Percentiles rank a stretch among this genome's conserved stretches.
These are phyloP conservation scores for Pythium apleroticum DNA, from an alignment of 352 stramenopile species.

Conservation along the genomic window DNA sequence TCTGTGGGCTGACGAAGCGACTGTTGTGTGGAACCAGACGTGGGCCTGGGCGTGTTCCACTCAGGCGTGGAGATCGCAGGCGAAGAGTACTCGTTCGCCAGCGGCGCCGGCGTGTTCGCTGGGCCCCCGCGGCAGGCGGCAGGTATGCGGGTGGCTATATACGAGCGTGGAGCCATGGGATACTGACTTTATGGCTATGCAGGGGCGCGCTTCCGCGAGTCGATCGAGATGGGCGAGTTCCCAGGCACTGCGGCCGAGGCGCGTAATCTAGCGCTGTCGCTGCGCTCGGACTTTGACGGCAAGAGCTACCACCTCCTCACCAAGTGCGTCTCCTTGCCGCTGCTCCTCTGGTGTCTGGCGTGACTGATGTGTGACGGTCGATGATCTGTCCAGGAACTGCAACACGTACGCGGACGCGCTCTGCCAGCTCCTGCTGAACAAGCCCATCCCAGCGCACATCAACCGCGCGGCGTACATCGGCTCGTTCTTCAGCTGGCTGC, in stretches of 20 bases:
- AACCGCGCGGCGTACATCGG: conserved; percentile 94
- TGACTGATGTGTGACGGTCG: background rate
- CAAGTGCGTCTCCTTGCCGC: conserved; percentile 42
- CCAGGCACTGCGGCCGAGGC: conserved; percentile 83
- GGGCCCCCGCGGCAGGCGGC: conserved; percentile 58
- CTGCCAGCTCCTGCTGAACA: conserved; percentile 77
- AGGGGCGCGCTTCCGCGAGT: conserved; percentile 89
- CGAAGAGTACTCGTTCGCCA: conserved; percentile 92
- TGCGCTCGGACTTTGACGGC: conserved; percentile 85
- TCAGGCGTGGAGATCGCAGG: conserved; percentile 91
- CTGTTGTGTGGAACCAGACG: conserved; percentile 15
- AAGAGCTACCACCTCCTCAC: conserved; percentile 91
- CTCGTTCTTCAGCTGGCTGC: conserved; percentile 83
- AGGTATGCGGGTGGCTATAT: conserved; percentile 33
- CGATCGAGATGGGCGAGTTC: conserved; percentile 89
- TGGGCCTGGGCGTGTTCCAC: conserved; percentile 91
- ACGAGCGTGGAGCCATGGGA: background rate
- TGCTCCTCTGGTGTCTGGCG: background rate
- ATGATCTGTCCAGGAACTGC: conserved; percentile 77
- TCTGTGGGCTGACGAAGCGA: background rate
- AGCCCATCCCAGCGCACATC: conserved; percentile 87
- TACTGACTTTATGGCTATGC: background rate
- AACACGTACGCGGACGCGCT: conserved; percentile 93
- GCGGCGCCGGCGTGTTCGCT: conserved; percentile 89
- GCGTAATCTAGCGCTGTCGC: conserved; percentile 74